Conservation (phyloP, 148 eudicot species). For the Vaccinium macrocarpon region DNA sequence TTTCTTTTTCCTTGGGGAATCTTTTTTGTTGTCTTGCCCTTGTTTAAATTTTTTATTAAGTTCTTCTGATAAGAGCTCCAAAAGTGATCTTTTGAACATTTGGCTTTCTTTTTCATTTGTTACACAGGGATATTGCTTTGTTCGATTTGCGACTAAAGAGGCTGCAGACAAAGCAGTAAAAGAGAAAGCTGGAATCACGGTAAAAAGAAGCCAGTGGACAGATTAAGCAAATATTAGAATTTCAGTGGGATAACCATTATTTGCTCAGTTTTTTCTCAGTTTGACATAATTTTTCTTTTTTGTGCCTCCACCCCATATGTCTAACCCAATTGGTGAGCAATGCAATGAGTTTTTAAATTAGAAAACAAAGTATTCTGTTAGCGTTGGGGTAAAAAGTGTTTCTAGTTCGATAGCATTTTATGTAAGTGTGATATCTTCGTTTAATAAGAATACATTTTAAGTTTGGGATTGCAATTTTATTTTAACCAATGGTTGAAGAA, state of each 20-base stretch:
- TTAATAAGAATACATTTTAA: background rate
- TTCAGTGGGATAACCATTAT: background rate
- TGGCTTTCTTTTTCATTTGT: conserved; percentile 6
- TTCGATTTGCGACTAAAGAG: conserved; percentile 54
- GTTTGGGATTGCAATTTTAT: background rate
- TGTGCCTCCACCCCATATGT: background rate
- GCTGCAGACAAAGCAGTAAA: conserved; percentile 61
- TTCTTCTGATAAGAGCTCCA: background rate
- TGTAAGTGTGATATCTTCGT: background rate
- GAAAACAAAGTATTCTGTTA: background rate
- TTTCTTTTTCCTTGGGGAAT: background rate
- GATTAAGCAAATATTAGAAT: background rate
- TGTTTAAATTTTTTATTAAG: background rate
- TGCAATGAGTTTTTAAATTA: background rate
- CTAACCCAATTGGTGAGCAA: background rate
- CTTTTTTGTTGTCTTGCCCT: background rate
- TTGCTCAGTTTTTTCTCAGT: background rate
- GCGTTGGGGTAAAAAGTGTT: background rate
- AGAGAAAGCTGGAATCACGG: conserved; percentile 55
- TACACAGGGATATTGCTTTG: conserved; percentile 60
- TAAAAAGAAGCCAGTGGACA: conserved; percentile 23
- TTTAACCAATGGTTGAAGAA: background rate
- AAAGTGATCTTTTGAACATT: conserved; percentile 6
- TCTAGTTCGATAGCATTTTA: background rate
- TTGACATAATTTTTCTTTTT: background rate